phyloP scores from a whole-genome alignment of 2,329 filamentous ascomycete species.

The Penicillium crustosum region DNA sequence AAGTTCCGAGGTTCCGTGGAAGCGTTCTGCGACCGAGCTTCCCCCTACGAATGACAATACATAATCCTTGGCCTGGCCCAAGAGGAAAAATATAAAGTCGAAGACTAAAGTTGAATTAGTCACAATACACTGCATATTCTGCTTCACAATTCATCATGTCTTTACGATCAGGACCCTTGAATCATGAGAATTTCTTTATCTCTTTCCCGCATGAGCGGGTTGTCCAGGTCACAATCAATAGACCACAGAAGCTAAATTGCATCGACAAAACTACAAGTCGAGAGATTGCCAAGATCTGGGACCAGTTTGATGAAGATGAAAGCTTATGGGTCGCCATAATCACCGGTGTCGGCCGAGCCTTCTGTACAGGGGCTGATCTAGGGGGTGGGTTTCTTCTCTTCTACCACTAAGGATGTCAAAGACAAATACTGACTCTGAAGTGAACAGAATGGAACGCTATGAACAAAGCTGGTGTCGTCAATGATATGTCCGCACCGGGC shows the following conservation, averaged over 20 bases:
- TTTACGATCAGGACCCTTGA: conserved; percentile 18
- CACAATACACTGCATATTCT: conserved; percentile 1
- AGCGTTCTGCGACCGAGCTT: not conserved
- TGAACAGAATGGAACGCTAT: conserved; percentile 54
- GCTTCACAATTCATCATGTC: conserved; percentile 26
- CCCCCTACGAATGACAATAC: not conserved
- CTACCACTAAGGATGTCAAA: too few species aligned
- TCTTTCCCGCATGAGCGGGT: conserved; percentile 46
- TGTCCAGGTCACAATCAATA: conserved; percentile 44
- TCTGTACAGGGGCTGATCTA: conserved; percentile 68
- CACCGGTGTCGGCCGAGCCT: conserved; percentile 63
- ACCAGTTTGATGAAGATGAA: conserved; percentile 64
- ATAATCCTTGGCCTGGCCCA: not conserved
- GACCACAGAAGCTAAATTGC: conserved; percentile 43
- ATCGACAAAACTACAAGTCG: conserved; percentile 44
- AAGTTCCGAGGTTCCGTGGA: conserved; percentile 9
- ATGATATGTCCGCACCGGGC: conserved; percentile 49
- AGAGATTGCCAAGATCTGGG: conserved; percentile 51
- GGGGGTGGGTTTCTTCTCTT: conserved; percentile 44
- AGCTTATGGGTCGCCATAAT: conserved; percentile 62
- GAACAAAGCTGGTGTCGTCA: conserved; percentile 37
- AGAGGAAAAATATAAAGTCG: not conserved
- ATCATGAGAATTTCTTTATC: conserved; percentile 25
- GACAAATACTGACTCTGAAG: not conserved
- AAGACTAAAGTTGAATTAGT: not conserved